Evolutionary conservation across 2,329 filamentous ascomycete genomes (phyloP), one percentile per base, ranked within the genome.

Genomic region (Balansia obtecta): DNA sequence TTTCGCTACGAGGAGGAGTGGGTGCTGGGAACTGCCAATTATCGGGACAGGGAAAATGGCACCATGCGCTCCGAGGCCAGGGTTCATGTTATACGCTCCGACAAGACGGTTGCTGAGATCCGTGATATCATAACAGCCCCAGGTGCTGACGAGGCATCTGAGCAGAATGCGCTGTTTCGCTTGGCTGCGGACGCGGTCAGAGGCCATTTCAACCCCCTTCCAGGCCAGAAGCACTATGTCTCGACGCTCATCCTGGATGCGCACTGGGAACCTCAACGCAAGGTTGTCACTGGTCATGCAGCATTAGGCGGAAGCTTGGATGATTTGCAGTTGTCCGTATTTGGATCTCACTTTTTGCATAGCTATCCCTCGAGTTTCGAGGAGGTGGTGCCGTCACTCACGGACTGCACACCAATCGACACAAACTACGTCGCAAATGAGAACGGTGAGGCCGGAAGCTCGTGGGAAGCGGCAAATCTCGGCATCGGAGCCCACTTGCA

Each of bases 1-100:
- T 97, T 96, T 66, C 79, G 90, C 42, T 90, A 95, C 55, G 93
- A 97, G 59, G 93, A 98, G 66, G 87, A 95, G 63, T 97, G 93
- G 93, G 86, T 86, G 53, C 80, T 82, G 2, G 90, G 90, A 8
- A 86, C 87, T 1, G 75, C 88, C 52, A 91, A 86, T 53, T 77
- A 79, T 57, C 82, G 85, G 39, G 93, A 97, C 63, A 74, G 75
- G 54, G 78, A 82, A 49, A 73, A 72, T 27, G 83, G 82, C 7
- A 78, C 79, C 22, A 89, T 93, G 80, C 84, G 91, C 54, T 95
- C 88, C 34, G 89, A 97, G 65, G 89, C 91, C 12, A 91, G 87
- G 59, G 75, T 98, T 27, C 91, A 97, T 64, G 68, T 97, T 50
- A 83, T 98, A 56, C 81, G 87, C 51, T 79, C 82, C 38, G 81